Conservation (phyloP, 2,329 filamentous ascomycete species). For the Trichoderma simmonsii region DNA sequence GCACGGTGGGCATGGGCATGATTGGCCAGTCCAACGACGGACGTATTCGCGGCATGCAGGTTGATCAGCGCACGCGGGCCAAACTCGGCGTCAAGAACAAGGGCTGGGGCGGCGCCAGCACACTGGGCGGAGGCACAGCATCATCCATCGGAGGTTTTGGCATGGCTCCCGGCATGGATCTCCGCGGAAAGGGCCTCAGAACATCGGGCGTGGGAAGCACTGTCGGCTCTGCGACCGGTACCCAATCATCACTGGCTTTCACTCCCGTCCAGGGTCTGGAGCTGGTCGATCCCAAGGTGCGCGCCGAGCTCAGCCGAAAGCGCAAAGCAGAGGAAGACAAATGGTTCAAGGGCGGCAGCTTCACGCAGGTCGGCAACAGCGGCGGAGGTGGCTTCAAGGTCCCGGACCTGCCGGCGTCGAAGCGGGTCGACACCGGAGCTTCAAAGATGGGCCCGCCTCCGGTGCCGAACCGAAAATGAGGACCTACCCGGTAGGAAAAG, state of each 20-base stretch:
- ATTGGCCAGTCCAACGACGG: conserved; percentile 86
- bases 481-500: no score
- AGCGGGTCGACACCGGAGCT: conserved; percentile 55
- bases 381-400: conserved; percentile 73
- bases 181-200: conserved; percentile 76
- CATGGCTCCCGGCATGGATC: conserved; percentile 61
- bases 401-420: conserved; percentile 68
- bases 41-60: conserved; percentile 80
- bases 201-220: conserved; percentile 77
- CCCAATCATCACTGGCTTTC: conserved; percentile 84
- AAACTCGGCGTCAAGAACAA: conserved; percentile 94
- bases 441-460: conserved; percentile 38
- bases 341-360: conserved; percentile 97
- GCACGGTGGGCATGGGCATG: conserved; percentile 89
- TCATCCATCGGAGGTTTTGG: conserved; percentile 80
- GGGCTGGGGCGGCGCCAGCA: conserved; percentile 79
- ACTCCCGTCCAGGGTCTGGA: conserved; percentile 93
- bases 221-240: conserved; percentile 61
- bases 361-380: conserved; percentile 72
- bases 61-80: conserved; percentile 89
- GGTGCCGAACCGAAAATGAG: conserved; percentile 27
- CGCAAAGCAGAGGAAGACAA: conserved; percentile 90
- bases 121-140: conserved; percentile 64
- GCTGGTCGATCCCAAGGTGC: conserved; percentile 87
- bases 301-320: conserved; percentile 84